phyloP scores from a whole-genome alignment of 805 yeast genomes.

The Lipomyces spencermartinsiae region DNA sequence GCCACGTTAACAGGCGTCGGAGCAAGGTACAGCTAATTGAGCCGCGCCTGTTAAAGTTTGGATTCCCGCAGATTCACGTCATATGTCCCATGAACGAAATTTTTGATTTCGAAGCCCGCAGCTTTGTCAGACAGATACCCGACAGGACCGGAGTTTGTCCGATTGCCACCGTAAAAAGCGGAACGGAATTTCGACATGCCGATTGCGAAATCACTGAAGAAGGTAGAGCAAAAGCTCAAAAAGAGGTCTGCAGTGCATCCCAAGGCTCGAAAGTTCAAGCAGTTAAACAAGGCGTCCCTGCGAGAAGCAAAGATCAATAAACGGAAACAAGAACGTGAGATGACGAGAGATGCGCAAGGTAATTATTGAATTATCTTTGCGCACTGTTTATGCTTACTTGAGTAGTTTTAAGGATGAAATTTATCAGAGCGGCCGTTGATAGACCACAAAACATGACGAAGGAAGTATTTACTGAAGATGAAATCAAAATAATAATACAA shows the following conservation, averaged over 20 bases:
- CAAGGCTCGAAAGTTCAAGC: conserved; percentile 86
- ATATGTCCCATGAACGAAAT: not conserved
- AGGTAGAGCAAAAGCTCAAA: conserved; percentile 66
- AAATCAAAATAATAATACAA: conserved; percentile 65
- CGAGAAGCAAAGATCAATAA: conserved; percentile 74
- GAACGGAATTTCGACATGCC: conserved; percentile 56
- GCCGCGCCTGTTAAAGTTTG: not conserved
- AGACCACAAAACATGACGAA: conserved; percentile 47
- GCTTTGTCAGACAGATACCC: not conserved
- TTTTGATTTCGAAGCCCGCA: not conserved
- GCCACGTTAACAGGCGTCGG: not conserved
- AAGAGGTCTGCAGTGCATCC: conserved; percentile 71
- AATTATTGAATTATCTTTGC: conserved; percentile 24
- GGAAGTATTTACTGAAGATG: conserved; percentile 58
- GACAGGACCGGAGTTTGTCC: not conserved
- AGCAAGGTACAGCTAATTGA: not conserved
- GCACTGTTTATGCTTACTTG: conserved; percentile 3
- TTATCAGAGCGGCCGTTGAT: conserved; percentile 63
- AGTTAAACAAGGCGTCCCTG: conserved; percentile 81
- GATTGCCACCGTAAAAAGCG: not conserved
- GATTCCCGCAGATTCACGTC: not conserved
- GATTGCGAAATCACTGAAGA: conserved; percentile 66
- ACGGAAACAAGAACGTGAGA: conserved; percentile 60
- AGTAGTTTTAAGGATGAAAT: conserved; percentile 58
- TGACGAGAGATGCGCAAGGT: conserved; percentile 52